Conservation (phyloP, 129 eudicot species). For the Mikania micrantha region DNA sequence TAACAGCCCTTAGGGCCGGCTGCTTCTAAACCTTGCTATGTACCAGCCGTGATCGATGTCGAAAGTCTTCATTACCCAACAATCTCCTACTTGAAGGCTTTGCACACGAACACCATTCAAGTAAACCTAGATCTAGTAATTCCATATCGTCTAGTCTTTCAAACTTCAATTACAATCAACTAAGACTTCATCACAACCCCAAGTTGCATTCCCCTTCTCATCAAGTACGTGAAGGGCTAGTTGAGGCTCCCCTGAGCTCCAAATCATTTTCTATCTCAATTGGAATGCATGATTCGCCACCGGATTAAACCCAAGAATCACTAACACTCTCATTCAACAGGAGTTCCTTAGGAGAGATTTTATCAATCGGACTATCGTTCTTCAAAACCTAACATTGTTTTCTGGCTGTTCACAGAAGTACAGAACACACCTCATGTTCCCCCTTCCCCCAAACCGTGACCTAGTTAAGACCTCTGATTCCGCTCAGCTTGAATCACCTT, state of each 20-base stretch:
- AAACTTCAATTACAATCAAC: background rate
- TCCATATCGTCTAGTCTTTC: background rate
- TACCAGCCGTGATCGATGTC: no score
- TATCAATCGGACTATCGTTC: no score
- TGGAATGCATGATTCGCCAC: background rate
- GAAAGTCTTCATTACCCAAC: background rate
- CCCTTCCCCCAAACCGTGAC: no score
- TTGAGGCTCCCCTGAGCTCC: no score
- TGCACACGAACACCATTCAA: background rate
- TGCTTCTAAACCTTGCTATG: no score
- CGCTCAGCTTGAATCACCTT: no score
- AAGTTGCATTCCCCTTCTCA: background rate
- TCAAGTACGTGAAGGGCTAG: no score
- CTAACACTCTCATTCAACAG: background rate
- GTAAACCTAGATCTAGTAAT: background rate
- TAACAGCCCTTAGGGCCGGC: no score
- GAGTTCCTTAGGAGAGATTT: background rate
- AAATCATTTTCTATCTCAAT: background rate
- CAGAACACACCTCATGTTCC: no score
- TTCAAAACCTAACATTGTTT: background rate
- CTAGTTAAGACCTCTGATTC: background rate
- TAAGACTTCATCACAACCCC: background rate
- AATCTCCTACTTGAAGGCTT: background rate
- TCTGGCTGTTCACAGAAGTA: no score
- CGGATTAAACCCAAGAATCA: background rate